Conservation (phyloP, 257 asterid genomes). For the Asclepias syriaca region DNA sequence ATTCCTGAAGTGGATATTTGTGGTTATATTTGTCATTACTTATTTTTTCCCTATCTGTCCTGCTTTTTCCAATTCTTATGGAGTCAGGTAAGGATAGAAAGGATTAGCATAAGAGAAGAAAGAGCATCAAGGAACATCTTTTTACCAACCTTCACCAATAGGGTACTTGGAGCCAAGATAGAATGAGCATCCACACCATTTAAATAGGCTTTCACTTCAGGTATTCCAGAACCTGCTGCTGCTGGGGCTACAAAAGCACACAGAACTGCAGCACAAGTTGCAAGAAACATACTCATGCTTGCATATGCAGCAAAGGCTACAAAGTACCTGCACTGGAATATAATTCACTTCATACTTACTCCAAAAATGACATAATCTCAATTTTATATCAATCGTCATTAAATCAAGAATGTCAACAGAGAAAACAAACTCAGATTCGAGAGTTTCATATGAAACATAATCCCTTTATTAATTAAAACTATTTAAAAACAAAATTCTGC, state of each 20-base stretch:
- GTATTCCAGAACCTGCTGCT: slow-evolving; percentile 98
- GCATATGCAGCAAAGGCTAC: slow-evolving; percentile 59
- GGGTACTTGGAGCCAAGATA: slow-evolving; percentile 92
- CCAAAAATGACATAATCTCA: slow-evolving; percentile 4
- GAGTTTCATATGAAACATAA: background rate
- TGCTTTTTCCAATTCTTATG: background rate
- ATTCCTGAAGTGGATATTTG: background rate
- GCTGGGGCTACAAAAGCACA: slow-evolving; percentile 93
- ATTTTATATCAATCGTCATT: background rate
- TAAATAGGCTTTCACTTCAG: slow-evolving; percentile 98
- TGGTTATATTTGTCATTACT: background rate
- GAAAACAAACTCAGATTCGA: background rate
- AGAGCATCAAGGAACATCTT: slow-evolving; percentile 1
- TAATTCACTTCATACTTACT: slow-evolving; percentile 20
- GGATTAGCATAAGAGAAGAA: background rate
- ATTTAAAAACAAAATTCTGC: background rate
- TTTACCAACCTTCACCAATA: slow-evolving; percentile 72
- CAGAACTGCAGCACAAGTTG: slow-evolving; percentile 62
- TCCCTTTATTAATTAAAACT: too few species aligned
- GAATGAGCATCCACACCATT: slow-evolving; percentile 96
- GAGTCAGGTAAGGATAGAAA: background rate
- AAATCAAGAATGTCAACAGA: too few species aligned
- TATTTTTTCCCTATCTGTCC: background rate
- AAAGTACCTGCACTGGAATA: slow-evolving; percentile 50
- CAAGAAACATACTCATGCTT: slow-evolving; percentile 58